Base-by-base conservation (phyloP, 1,284 basidiomycete species). In the Waitea zeae region DNA sequence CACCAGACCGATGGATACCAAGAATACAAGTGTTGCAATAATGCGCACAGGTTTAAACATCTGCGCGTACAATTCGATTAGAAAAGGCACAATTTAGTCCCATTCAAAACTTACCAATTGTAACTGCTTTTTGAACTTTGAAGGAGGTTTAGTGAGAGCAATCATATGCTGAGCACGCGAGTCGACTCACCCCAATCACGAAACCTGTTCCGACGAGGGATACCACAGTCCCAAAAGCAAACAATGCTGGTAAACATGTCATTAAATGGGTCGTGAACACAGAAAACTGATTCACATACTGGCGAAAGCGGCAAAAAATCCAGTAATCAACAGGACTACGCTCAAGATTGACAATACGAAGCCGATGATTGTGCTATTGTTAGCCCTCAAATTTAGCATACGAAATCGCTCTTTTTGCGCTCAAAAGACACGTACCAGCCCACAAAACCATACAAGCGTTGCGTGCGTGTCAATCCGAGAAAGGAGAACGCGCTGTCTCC, bases 31-130 rank as follows among this genome's bases (percentile, higher is more conserved):
- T 0, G 86, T 77, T 1, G 90, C 89, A 9, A 83, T 57, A n/a
- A 93, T 58, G 36, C 89, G 80, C 15, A 92, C 71, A 33, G 84
- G 80, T 54, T 90, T 88, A 66, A 93, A 93, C 88, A 92, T 92
- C 82, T 87, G 44, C 7, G 29, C 14, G 14, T 17, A 31, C 3
- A 13, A 13, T n/a, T 17, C 18, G 34, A 34, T 18, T 9, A 6
- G 7, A 13, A 6, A 31, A 13, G 30, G 7, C 14, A 7, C 7
- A 17, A 11, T n/a, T 31, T 6, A 7, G 6, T 17, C 7, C 7
- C n/a, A 14, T 7, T 7, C 24, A 7, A n/a, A 31, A 51, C 66
- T 46, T 44, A 83, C 83, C 43, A 84, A 62, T 55, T 86, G 82
- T 28, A 81, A 39, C 52, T 92, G 88, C 43, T 69, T 79, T 41